phyloP scores from a whole-genome alignment of 2,329 filamentous ascomycete species.

The Didymella pinodella region DNA sequence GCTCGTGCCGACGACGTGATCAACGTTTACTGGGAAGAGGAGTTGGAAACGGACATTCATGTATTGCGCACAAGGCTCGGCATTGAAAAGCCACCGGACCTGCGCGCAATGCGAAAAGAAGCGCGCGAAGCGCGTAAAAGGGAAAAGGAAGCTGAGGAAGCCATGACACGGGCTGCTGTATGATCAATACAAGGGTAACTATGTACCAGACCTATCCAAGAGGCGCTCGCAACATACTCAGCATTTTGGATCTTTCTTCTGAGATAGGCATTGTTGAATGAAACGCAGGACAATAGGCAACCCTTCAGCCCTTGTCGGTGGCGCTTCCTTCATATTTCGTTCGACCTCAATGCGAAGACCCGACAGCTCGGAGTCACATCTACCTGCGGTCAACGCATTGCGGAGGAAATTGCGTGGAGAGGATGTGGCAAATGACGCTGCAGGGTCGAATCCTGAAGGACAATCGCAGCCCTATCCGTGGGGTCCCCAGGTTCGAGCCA shows the following conservation, averaged over 20 bases:
- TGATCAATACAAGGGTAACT: constrained; percentile 13
- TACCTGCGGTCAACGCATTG: background rate
- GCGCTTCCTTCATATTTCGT: background rate
- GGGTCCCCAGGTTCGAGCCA: background rate
- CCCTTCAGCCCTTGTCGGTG: background rate
- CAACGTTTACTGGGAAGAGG: constrained; percentile 98
- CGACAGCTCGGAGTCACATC: background rate
- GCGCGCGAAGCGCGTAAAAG: constrained; percentile 73
- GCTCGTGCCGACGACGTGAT: constrained; percentile 79
- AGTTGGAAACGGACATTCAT: constrained; percentile 82
- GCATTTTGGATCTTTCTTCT: background rate
- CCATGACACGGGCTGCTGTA: constrained; percentile 29
- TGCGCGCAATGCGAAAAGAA: constrained; percentile 77
- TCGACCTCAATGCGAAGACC: background rate
- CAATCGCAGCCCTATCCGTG: constrained; percentile 2
- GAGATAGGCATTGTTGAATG: background rate
- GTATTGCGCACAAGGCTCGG: constrained; percentile 77
- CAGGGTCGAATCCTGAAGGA: constrained; percentile 2
- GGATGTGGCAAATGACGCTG: background rate
- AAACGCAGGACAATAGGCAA: background rate
- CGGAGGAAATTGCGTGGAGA: background rate
- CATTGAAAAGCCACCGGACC: constrained; percentile 87
- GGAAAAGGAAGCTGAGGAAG: constrained; percentile 62
- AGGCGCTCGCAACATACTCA: background rate
- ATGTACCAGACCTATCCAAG: constrained; percentile 27